These are phyloP conservation scores for Ophiostoma novo-ulmi DNA, from an alignment of 2,329 filamentous ascomycete species.

Conservation along the genomic window DNA sequence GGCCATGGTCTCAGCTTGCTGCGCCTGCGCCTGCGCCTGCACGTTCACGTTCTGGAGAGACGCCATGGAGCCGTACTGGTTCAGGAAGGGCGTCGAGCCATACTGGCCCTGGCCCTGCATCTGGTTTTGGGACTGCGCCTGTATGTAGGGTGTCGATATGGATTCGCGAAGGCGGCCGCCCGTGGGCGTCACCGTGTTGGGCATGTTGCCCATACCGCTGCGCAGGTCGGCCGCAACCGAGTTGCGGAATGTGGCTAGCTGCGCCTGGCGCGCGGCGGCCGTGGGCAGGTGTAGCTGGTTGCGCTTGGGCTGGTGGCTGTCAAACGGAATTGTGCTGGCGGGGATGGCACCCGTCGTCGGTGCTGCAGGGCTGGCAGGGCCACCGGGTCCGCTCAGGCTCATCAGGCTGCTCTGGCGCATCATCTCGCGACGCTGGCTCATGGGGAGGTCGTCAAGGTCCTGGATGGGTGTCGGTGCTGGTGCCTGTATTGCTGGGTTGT, in stretches of 20 bases:
- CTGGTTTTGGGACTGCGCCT: slow-evolving; percentile 25
- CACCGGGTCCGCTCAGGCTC: slow-evolving; percentile 28
- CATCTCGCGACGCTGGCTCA: slow-evolving; percentile 61
- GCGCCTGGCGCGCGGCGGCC: slow-evolving; percentile 48
- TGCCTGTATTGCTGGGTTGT: slow-evolving; percentile 5
- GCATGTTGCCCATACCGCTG: slow-evolving; percentile 53
- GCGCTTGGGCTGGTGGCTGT: slow-evolving; percentile 53
- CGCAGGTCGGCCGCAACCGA: slow-evolving; percentile 60
- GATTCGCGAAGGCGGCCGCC: slow-evolving; percentile 20
- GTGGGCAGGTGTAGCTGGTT: slow-evolving; percentile 38
- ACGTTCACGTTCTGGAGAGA: slow-evolving; percentile 25
- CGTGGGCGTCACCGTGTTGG: slow-evolving; percentile 37
- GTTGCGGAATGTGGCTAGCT: slow-evolving; percentile 62
- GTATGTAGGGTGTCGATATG: slow-evolving; percentile 32
- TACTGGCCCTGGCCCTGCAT: not conserved
- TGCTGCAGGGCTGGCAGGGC: not conserved
- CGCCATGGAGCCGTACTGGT: slow-evolving; percentile 11
- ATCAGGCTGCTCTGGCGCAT: slow-evolving; percentile 51
- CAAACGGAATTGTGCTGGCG: slow-evolving; percentile 40
- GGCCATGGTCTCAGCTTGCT: not conserved
- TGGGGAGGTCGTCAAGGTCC: slow-evolving; percentile 63
- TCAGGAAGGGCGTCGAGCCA: not conserved
- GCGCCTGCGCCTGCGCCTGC: not conserved
- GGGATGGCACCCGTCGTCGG: slow-evolving; percentile 13
- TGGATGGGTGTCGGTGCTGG: slow-evolving; percentile 11